Evolutionary conservation across 768 basidiomycete species (phyloP), one percentile per base, ranked within the genome.

Genomic region (Naganishia friedmannii): DNA sequence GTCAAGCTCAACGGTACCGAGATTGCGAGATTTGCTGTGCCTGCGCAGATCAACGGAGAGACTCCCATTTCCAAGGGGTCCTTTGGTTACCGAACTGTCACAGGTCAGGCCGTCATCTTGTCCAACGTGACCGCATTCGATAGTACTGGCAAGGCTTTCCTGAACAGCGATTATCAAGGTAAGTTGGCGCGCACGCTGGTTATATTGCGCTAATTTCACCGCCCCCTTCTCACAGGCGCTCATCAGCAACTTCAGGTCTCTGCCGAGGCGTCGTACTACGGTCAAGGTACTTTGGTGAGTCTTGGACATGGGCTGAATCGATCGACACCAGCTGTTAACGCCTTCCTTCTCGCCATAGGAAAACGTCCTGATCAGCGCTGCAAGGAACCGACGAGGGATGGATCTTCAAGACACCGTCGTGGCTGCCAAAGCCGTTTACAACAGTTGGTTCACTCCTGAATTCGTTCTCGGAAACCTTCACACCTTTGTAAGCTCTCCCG

Each of bases 101-200:
- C 55, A 9, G 55, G 55, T 29, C 31, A 56, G 31, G 55, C 55
- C 17, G 55, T 56, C 29, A 56, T 56, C 31, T 32, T 56, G 19
- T 56, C 55, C 4, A 56, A 56, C 31, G 55, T 56, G 12, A 56
- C 55, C 32, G 55, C 31, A 12, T 56, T 56, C 55, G 55, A 56
- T 29, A 56, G 31, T 8, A 19, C 31, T 19, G 55, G 55, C 55
- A 56, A 19, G 31, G 31, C 55, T 5, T 56, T 56, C 31, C 31
- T 56, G 55, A 56, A 56, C 55, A 56, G 31, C 55, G 55, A 56
- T 32, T 56, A 56, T 21, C 55, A 56, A 32, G 55, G 55, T 56
- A 19, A 28, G 55, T 56, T 32, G 7, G 10, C 29, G 1, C 10
- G 32, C 55, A 1, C 4, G 28, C 10, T 32, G 55, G 6, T 17